A percentile compares a stretch with the other conserved stretches of the same genome.
Conservation (phyloP, 2,329 filamentous ascomycete species). For the Lachnellula hyalina region DNA sequence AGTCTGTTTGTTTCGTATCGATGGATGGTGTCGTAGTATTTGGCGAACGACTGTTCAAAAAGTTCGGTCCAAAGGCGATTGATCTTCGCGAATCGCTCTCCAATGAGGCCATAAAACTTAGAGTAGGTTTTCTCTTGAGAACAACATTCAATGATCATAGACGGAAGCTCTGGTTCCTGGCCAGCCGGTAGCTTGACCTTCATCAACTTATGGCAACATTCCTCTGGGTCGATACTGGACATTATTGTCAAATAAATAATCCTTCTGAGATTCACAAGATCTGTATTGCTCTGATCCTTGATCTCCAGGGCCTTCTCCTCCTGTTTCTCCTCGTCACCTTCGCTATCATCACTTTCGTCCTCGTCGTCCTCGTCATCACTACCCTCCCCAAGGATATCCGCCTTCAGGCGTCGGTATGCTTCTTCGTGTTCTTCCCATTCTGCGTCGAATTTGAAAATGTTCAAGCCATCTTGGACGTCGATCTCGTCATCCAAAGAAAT, state of each 20-base stretch:
- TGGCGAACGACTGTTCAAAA: slow-evolving; percentile 83
- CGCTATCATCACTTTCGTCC: slow-evolving; percentile 58
- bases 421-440: slow-evolving; percentile 89
- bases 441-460: slow-evolving; percentile 91
- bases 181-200: slow-evolving; percentile 84
- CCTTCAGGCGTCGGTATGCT: slow-evolving; percentile 83
- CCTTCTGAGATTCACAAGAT: slow-evolving; percentile 85
- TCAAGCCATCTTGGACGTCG: slow-evolving; percentile 79
- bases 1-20: slow-evolving; percentile 93
- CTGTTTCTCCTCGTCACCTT: slow-evolving; percentile 66
- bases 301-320: slow-evolving; percentile 86
- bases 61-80: slow-evolving; percentile 92
- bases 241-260: slow-evolving; percentile 98
- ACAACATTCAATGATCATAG: slow-evolving; percentile 96
- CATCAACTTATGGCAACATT: slow-evolving; percentile 96
- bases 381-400: slow-evolving; percentile 90
- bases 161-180: slow-evolving; percentile 83
- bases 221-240: slow-evolving; percentile 92
- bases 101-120: slow-evolving; percentile 94
- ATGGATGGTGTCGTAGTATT: slow-evolving; percentile 97
- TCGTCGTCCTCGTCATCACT: slow-evolving; percentile 74
- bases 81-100: slow-evolving; percentile 91
- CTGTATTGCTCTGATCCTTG: slow-evolving; percentile 95
- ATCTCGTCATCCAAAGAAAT: slow-evolving; percentile 78
- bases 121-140: slow-evolving; percentile 95